Evolutionary conservation across 495 filamentous ascomycete genomes (phyloP).

Genomic region (Penicillium taxi): DNA sequence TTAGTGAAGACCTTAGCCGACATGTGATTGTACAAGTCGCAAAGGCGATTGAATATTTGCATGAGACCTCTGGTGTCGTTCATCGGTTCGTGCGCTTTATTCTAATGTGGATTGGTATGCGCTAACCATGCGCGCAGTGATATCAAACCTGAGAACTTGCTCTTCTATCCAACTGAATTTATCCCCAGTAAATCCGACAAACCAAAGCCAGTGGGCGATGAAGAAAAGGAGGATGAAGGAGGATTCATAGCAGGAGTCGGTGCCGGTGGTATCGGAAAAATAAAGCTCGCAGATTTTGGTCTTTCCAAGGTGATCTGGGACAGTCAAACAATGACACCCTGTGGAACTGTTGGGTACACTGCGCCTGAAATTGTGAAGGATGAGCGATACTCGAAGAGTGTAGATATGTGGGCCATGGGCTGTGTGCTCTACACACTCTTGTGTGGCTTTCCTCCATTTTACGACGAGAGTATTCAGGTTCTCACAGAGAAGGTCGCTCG

Average conservation of each 20-base stretch:
- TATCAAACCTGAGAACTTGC: constrained; percentile 96
- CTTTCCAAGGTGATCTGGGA: constrained; percentile 98
- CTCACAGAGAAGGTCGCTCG: constrained; percentile 96
- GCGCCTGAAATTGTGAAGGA: constrained; percentile 99
- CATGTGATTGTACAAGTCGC: constrained; percentile 94
- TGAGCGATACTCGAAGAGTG: constrained; percentile 95
- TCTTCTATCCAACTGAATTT: constrained; percentile 82
- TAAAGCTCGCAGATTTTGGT: constrained; percentile 98
- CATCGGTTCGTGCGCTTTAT: constrained; percentile 67
- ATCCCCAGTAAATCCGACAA: constrained; percentile 73
- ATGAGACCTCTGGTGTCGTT: constrained; percentile 90
- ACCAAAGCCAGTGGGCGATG: constrained; percentile 72
- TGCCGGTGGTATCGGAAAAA: constrained; percentile 84
- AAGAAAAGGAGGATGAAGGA: constrained; percentile 96
- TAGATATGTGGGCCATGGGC: constrained; percentile 98
- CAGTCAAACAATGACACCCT: constrained; percentile 97
- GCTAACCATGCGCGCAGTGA: constrained; percentile 51
- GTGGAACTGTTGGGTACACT: constrained; percentile 95
- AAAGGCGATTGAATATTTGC: constrained; percentile 85
- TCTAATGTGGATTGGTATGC: constrained; percentile 9
- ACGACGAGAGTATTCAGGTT: constrained; percentile 95
- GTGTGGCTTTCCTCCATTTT: constrained; percentile 97
- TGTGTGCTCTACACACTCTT: constrained; percentile 95
- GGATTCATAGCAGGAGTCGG: constrained; percentile 81
- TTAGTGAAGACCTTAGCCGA: constrained; percentile 88